Conservation (phyloP, 139 green algal genomes). For the Asterochloris erici region DNA sequence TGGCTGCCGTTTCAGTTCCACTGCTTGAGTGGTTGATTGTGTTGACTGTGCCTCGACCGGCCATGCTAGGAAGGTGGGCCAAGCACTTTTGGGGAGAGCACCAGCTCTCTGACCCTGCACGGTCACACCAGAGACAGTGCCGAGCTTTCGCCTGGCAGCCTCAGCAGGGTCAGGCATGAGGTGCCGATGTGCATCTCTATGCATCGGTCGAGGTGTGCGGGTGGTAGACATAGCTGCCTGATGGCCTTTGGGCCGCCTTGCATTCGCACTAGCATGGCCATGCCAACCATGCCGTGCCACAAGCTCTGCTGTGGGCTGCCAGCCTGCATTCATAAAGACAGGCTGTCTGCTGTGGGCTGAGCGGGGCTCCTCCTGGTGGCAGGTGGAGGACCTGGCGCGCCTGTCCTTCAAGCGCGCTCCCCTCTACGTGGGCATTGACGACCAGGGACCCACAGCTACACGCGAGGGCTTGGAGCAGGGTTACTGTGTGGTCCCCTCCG, state of each 20-base stretch:
- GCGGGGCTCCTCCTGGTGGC: not conserved
- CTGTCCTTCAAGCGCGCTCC: constrained; percentile 92
- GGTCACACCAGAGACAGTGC: no score
- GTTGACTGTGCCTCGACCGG: no score
- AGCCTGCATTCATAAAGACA: not conserved
- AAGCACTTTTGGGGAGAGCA: no score
- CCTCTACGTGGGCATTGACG: constrained; percentile 97
- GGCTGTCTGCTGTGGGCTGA: not conserved
- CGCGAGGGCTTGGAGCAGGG: constrained; percentile 89
- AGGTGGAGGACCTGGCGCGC: constrained; percentile 95
- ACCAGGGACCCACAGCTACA: constrained; percentile 64
- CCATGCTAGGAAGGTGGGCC: no score
- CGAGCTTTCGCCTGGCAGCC: no score
- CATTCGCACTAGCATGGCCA: not conserved
- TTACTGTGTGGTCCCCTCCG: constrained; percentile 88
- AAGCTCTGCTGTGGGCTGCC: not conserved
- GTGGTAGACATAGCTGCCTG: no score
- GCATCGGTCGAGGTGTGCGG: no score
- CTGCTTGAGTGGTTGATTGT: no score
- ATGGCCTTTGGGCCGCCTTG: not conserved
- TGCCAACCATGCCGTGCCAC: not conserved
- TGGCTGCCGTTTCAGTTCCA: not conserved
- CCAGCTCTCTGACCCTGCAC: no score
- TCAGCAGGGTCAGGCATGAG: no score
- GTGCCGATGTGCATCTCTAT: no score